Base-by-base conservation (phyloP, 306 rosid species). In the Lathyrus sativus region DNA sequence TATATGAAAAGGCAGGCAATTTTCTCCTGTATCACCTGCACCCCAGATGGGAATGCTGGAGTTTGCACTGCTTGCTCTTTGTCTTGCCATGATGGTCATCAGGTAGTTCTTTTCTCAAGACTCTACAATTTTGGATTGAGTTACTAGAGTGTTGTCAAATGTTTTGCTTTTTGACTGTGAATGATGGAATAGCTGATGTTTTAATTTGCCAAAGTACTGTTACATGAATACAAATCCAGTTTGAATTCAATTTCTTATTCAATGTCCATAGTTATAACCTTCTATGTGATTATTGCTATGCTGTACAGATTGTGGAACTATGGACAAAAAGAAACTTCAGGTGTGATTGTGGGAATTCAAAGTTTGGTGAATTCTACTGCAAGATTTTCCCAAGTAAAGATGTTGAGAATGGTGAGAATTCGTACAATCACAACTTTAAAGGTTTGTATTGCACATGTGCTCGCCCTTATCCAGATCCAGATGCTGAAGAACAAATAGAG, bases 61-160 rank as follows among this genome's bases (percentile, higher is more conserved):
- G 97, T 95, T 68, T 95, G 99, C 84, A 88, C 96, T n/a, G 99
- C 99, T 62, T 95, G 99, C 82, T 87, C 96, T 70, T 81, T 95
- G 86, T 87, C 97, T 72, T 95, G 99, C 81, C 99, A 95, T 60
- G 99, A 95, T 70, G 99, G 97, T 62, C 99, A 95, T 6, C 95
- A 95, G 96, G 99, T 95, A 81, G 39, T 65, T 62, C 18, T 12
- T 49, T 64, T 29, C 37, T 19, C 11, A 17, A 29, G 39, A n/a
- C 11, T 22, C 2, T 10, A 41, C 19, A 46, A 68, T 67, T 50
- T 74, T 50, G n/a, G 59, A 35, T 79, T 61, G 51, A n/a, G 18
- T 45, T 68, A 37, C 57, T 35, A 9, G 44, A 46, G 22, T 76
- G 65, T 45, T 45, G 13, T 13, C 35, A 22, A 5, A 11, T 53